Evolutionary conservation across 129 eudicot genomes (phyloP).

Genomic region (sunflower (Helianthus annuus)): HanXRQr2.0-SUNRISE NC_035438.2:81700237-81700736

Average conservation of each 20-base stretch:
- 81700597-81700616: too few relatives aligned
- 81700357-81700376: conserved; percentile 11
- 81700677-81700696: too few relatives aligned
- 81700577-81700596: too few relatives aligned
- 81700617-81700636: too few relatives aligned
- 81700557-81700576: too few relatives aligned
- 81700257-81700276: conserved; percentile 71
- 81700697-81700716: too few relatives aligned
- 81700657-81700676: too few relatives aligned
- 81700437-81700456: conserved; percentile 35
- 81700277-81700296: conserved; percentile 49
- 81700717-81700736: too few relatives aligned
- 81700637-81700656: too few relatives aligned
- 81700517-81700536: conserved; percentile 14
- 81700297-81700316: conserved; percentile 41
- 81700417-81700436: conserved; percentile 29
- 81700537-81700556: background rate
- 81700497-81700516: conserved; percentile 12
- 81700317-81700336: conserved; percentile 21
- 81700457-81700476: conserved; percentile 33
- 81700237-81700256: conserved; percentile 65
- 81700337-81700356: conserved; percentile 12
- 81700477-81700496: conserved; percentile 31
- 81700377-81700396: background rate
- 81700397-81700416: conserved; percentile 13